These are phyloP conservation scores for Pseudocercospora fuligena DNA, from an alignment of 2,329 filamentous ascomycete species.

Conservation along the genomic window DNA sequence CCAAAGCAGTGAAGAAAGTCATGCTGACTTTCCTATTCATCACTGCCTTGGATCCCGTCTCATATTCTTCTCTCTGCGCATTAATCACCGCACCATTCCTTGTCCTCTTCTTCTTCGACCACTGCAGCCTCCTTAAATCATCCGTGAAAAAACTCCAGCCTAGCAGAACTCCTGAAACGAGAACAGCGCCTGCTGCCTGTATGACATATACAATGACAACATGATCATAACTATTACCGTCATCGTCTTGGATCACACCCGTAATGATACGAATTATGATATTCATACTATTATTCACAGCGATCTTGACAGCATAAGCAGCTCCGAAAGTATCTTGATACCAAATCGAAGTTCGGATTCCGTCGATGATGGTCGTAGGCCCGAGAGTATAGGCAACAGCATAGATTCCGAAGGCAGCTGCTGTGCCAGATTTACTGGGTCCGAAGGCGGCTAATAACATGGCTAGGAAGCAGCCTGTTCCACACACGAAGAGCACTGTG, in stretches of 20 bases:
- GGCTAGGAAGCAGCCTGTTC: slow-evolving; percentile 56
- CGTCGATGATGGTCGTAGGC: slow-evolving; percentile 64
- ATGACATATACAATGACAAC: slow-evolving; percentile 63
- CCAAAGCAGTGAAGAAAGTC: slow-evolving; percentile 50
- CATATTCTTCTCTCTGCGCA: slow-evolving; percentile 49
- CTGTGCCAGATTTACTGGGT: slow-evolving; percentile 56
- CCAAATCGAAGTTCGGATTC: slow-evolving; percentile 65
- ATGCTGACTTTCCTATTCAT: slow-evolving; percentile 46
- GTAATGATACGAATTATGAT: slow-evolving; percentile 64
- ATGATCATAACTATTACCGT: slow-evolving; percentile 60
- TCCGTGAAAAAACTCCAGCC: slow-evolving; percentile 45
- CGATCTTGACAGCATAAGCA: slow-evolving; percentile 64
- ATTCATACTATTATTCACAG: slow-evolving; percentile 67
- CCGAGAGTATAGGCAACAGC: slow-evolving; percentile 62
- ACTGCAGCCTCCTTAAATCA: slow-evolving; percentile 59
- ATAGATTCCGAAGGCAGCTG: slow-evolving; percentile 64
- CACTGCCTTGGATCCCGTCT: slow-evolving; percentile 40
- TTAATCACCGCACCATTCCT: slow-evolving; percentile 51
- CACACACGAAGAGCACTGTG: slow-evolving; percentile 52
- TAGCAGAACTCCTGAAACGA: slow-evolving; percentile 51
- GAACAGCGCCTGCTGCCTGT: slow-evolving; percentile 56
- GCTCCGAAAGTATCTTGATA: slow-evolving; percentile 65
- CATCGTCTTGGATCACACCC: slow-evolving; percentile 63
- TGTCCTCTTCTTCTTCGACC: slow-evolving; percentile 61
- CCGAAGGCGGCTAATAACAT: slow-evolving; percentile 63